These are phyloP conservation scores for Lichtheimia ramosa DNA, from an alignment of 371 early-diverging fungal species.

Conservation along the genomic window DNA sequence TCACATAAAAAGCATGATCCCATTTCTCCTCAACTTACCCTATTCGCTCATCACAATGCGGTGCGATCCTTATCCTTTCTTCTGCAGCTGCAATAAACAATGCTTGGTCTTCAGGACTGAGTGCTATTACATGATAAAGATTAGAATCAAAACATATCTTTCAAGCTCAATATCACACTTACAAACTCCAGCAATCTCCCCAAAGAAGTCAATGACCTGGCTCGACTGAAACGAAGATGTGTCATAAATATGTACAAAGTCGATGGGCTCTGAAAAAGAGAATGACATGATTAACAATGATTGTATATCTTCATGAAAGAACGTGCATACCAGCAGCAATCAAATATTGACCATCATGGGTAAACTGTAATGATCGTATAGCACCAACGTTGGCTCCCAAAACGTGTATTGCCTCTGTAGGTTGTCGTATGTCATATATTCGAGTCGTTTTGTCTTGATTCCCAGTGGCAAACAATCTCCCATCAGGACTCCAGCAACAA, in stretches of 20 bases:
- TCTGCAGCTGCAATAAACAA: conserved; percentile 62
- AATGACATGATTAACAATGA: not conserved
- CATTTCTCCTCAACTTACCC: conserved; percentile 9
- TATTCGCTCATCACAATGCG: conserved; percentile 44
- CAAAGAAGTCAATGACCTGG: conserved; percentile 83
- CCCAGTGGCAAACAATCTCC: conserved; percentile 75
- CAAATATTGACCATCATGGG: conserved; percentile 68
- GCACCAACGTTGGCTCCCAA: conserved; percentile 71
- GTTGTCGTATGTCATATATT: conserved; percentile 77
- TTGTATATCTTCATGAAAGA: not conserved
- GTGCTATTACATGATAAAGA: conserved; percentile 9
- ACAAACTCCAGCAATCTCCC: conserved; percentile 77
- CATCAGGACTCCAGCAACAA: conserved; percentile 80
- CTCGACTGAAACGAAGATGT: conserved; percentile 36
- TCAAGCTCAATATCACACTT: not conserved
- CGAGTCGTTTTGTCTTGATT: conserved; percentile 76
- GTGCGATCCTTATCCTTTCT: conserved; percentile 50
- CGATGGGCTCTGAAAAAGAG: conserved; percentile 57
- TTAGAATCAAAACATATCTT: not conserved
- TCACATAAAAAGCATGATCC: not conserved
- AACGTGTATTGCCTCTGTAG: conserved; percentile 57
- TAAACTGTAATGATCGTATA: conserved; percentile 75
- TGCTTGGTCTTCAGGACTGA: conserved; percentile 57
- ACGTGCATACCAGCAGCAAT: conserved; percentile 64
- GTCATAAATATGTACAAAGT: conserved; percentile 80